Conservation (phyloP, 2,329 filamentous ascomycete genomes). For the Xylariaceae sp. region DNA sequence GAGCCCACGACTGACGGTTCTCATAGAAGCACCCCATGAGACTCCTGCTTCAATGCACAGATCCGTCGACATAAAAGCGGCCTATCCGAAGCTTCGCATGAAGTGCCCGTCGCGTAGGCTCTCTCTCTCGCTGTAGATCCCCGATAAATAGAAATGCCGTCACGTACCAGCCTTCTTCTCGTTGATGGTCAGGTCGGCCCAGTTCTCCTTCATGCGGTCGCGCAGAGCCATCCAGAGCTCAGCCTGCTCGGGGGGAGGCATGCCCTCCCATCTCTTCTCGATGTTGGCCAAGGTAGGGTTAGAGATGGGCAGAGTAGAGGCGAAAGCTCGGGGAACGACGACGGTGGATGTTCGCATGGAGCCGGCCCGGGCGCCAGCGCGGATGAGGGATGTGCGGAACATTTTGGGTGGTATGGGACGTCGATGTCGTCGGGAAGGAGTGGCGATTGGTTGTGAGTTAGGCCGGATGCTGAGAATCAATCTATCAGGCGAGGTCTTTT, state of each 20-base stretch:
- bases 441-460: conserved; percentile 24
- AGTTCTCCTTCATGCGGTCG: conserved; percentile 98
- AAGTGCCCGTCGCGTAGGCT: neutral
- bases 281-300: conserved; percentile 97
- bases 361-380: conserved; percentile 39
- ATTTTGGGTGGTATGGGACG: conserved; percentile 32
- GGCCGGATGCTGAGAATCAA: conserved; percentile 7
- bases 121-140: neutral
- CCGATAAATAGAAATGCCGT: conserved; percentile 6
- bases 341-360: conserved; percentile 33
- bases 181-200: conserved; percentile 88
- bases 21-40: neutral
- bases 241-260: conserved; percentile 98
- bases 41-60: conserved; percentile 1
- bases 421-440: conserved; percentile 17
- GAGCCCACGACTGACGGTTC: conserved; percentile 8
- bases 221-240: conserved; percentile 98
- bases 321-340: conserved; percentile 46
- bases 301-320: conserved; percentile 85
- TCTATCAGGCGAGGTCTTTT: conserved; percentile 26
- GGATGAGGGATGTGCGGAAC: conserved; percentile 53
- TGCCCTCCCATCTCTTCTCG: conserved; percentile 97
- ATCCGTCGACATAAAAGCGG: neutral
- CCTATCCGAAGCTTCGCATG: neutral
- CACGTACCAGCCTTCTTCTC: conserved; percentile 99